Evolutionary conservation across 1,139 yeast genomes (phyloP).

Genomic region (Zhuliangozyma blackwelliae): DNA sequence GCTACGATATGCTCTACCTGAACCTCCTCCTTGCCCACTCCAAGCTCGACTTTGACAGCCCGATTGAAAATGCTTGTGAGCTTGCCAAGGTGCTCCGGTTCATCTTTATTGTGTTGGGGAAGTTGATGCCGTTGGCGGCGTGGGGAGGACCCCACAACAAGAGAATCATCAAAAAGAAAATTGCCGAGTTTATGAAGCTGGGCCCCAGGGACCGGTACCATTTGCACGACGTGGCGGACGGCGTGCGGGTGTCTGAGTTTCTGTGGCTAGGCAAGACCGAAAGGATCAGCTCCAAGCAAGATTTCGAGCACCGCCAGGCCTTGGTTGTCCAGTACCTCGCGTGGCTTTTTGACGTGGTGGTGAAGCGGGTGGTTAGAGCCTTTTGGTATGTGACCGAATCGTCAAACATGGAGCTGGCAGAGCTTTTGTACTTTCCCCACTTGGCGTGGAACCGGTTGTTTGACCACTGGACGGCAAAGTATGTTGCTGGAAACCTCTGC

Average conservation of each 20-base stretch:
- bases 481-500: constrained; percentile 28
- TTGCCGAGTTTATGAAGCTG: constrained; percentile 38
- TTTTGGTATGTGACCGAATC: constrained; percentile 70
- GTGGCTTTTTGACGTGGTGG: constrained; percentile 55
- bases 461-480: constrained; percentile 35
- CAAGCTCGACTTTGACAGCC: constrained; percentile 11
- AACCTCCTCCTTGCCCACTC: constrained; percentile 1
- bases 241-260: constrained; percentile 36
- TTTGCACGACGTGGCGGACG: constrained; percentile 19
- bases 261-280: constrained; percentile 42
- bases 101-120: constrained; percentile 37
- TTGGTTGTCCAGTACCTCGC: constrained; percentile 39
- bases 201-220: constrained; percentile 27
- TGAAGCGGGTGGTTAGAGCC: constrained; percentile 45
- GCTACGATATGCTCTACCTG: constrained; percentile 15
- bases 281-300: constrained; percentile 31
- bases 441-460: constrained; percentile 52
- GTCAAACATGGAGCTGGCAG: constrained; percentile 25
- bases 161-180: constrained; percentile 27
- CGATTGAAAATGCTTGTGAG: constrained; percentile 17
- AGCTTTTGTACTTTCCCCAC: constrained; percentile 51
- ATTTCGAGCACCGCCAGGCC: constrained; percentile 23
- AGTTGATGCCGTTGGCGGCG: constrained; percentile 46
- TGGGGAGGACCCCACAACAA: constrained; percentile 58
- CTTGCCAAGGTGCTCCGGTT: constrained; percentile 33